Percentiles rank a stretch among this genome's conserved stretches.
Evolutionary conservation across 345 rosid species (phyloP).

Genomic region (Schrenkiella parvula): DNA sequence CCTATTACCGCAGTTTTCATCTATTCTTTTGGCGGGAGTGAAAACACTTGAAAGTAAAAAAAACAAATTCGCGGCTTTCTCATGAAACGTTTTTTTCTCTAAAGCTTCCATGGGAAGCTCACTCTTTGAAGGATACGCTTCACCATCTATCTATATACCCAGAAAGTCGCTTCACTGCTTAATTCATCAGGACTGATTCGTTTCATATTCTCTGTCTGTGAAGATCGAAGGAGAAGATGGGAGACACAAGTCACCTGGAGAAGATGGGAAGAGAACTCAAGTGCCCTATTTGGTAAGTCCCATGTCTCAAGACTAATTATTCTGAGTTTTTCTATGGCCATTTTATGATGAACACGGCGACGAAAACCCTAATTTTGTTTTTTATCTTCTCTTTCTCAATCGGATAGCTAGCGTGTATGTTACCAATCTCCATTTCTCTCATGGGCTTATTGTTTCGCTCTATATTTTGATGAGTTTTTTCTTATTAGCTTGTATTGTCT

Average conservation of each 20-base stretch:
- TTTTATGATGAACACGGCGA: background rate
- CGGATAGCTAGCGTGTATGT: background rate
- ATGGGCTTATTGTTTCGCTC: no score
- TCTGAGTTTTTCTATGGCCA: background rate
- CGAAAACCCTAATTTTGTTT: background rate
- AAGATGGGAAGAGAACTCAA: constrained; percentile 93
- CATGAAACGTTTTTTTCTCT: background rate
- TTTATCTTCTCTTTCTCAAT: background rate
- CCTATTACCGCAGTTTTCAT: background rate
- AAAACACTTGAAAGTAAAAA: background rate
- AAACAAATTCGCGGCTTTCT: constrained; percentile 3
- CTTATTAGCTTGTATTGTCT: no score
- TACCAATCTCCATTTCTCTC: background rate
- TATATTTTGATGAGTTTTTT: no score
- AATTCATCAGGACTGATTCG: background rate
- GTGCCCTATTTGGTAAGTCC: constrained; percentile 82
- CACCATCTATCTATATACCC: background rate
- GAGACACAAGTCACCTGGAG: constrained; percentile 61
- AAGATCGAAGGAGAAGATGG: constrained; percentile 45
- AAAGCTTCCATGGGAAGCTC: constrained; percentile 26
- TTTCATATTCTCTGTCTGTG: background rate
- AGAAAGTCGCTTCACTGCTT: background rate
- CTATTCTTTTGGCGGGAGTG: constrained; percentile 10
- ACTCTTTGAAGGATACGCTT: constrained; percentile 17
- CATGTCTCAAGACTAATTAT: background rate